These are phyloP conservation scores for Nicotiana noctiflora DNA, from an alignment of 257 asterid species.

Conservation along the genomic window DNA sequence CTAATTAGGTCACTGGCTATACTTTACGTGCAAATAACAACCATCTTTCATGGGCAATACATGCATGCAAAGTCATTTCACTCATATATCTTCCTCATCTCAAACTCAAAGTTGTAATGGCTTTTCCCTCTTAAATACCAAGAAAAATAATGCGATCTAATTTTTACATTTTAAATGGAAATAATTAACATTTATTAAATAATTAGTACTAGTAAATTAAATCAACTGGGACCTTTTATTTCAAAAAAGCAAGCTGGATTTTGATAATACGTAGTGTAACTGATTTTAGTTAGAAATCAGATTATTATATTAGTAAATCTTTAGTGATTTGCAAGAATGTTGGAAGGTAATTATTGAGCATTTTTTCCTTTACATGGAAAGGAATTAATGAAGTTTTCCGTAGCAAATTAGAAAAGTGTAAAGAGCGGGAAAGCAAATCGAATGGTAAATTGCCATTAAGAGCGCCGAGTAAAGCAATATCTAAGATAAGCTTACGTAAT, in stretches of 20 bases:
- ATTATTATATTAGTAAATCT: not conserved
- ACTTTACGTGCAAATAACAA: constrained; percentile 9
- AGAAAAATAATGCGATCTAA: not conserved
- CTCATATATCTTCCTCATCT: not conserved
- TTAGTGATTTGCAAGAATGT: not conserved
- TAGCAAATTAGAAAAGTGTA: constrained; percentile 17
- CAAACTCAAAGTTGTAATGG: not conserved
- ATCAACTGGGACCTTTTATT: not conserved
- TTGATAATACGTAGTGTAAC: not conserved
- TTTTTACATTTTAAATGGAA: not conserved
- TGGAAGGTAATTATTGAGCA: not conserved
- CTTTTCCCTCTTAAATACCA: not conserved
- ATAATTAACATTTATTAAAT: not conserved
- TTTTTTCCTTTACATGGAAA: not conserved
- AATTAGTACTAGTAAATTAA: too few species aligned
- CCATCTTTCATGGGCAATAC: constrained; percentile 1
- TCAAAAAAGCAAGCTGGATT: not conserved
- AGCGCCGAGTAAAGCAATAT: constrained; percentile 30
- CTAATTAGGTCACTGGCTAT: constrained; percentile 3
- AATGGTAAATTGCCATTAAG: constrained; percentile 16
- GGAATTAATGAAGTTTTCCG: constrained; percentile 8
- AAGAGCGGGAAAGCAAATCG: constrained; percentile 41
- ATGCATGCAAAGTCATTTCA: not conserved
- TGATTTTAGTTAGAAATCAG: not conserved
- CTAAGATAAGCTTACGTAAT: constrained; percentile 13